A percentile compares a stretch with the other conserved stretches of the same genome.
phyloP scores from a whole-genome alignment of 129 eudicot species.

The Oenanthe sinensis region DNA sequence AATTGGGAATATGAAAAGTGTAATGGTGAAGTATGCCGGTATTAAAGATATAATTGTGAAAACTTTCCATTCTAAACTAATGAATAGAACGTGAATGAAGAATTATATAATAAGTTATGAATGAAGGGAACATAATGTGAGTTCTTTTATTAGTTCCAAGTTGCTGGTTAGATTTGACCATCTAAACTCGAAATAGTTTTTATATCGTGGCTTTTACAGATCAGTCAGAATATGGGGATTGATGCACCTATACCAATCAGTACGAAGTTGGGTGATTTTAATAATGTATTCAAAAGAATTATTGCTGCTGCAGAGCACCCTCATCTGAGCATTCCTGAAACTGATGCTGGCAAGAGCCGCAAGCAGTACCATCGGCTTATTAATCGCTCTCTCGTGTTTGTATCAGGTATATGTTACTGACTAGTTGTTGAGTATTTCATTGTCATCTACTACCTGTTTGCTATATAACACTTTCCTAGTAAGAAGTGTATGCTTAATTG shows the following conservation, averaged over 20 bases:
- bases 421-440: not conserved
- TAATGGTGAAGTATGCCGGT: not conserved
- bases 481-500: not conserved
- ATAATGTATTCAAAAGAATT: constrained; percentile 59
- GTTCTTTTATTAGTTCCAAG: not conserved
- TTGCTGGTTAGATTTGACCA: not conserved
- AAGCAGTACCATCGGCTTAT: constrained; percentile 75
- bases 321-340: constrained; percentile 94
- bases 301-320: constrained; percentile 91
- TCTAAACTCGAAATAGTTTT: not conserved
- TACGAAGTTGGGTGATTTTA: constrained; percentile 67
- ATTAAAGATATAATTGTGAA: not conserved
- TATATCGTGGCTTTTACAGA: constrained; percentile 26
- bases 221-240: constrained; percentile 94
- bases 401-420: constrained; percentile 49
- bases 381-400: constrained; percentile 67
- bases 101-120: not conserved
- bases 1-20: not conserved
- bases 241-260: constrained; percentile 94
- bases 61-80: not conserved
- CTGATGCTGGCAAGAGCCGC: constrained; percentile 90
- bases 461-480: not conserved
- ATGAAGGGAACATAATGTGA: not conserved
- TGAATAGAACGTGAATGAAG: not conserved
- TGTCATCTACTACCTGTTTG: not conserved